Evolutionary conservation across 2,329 filamentous ascomycete genomes (phyloP), one percentile per base, ranked within the genome.

Genomic region (Pseudonectria foliicola): DNA sequence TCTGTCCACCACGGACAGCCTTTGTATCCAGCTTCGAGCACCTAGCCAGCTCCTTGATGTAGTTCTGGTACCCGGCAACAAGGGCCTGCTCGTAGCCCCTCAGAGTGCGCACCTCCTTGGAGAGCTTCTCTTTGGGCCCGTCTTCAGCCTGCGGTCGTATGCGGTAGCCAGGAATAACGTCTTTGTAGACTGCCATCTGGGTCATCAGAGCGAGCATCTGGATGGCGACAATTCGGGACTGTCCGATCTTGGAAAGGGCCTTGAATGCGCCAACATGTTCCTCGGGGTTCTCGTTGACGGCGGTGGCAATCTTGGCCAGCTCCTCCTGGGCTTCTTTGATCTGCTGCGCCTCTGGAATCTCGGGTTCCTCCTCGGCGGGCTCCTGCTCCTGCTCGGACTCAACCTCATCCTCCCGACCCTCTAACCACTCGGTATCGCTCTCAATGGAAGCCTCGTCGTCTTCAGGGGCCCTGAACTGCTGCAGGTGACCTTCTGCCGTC

Each of bases 151-250:
- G 67, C 2, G 87, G 84, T 13, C 92, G 81, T 66, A 98, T 96
- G 41, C 92, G 76, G 59, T 98, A 98, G 14, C 92, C 92, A 0
- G 92, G 92, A 39, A 98, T 96, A 30, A 95, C 76, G 61, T 96
- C 92, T 59, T 90, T 95, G 70, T 90, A 98, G 10, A 96, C 79
- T 1, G 89, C 77, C 57, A 92, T 73, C 61, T 95, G 89, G 14
- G 92, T 87, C 31, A 82, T 85, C 44, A 98, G 67, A 6, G 85
- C 81, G 41, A 98, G 71, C 61, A 94, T 95, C 64, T 85, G 82
- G 34, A 98, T 80, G 2, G 82, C 80, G 11, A 75, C 60, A 43
- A 89, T 79, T 11, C 70, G 69, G 7, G 82, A 82, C 35, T 80
- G 70, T 13, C 82, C 81, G 47, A 94, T 76, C 50, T 83, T 76